Percentiles rank a stretch among this genome's conserved stretches.
These are phyloP conservation scores for Citrus trifoliata DNA, from an alignment of 345 rosid genomes.

Conservation along the genomic window DNA sequence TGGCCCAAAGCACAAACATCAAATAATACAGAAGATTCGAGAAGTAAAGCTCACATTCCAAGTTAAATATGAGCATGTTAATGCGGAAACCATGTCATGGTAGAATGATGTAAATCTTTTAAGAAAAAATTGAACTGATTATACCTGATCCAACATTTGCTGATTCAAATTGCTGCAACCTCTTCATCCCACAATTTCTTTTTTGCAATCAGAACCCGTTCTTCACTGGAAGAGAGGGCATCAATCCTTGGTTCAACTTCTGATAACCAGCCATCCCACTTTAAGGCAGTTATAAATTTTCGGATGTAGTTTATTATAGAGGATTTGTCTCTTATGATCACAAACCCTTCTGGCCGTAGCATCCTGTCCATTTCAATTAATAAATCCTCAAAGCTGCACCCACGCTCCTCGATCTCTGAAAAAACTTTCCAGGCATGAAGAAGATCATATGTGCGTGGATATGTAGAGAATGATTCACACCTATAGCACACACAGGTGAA, in stretches of 20 bases:
- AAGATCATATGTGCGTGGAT: conserved; percentile 92
- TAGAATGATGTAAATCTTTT: background rate
- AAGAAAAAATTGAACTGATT: background rate
- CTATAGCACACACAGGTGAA: conserved; percentile 31
- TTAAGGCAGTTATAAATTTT: conserved; percentile 54
- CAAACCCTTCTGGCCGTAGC: conserved; percentile 79
- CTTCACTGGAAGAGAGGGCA: conserved; percentile 57
- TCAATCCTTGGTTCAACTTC: conserved; percentile 75
- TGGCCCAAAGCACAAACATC: background rate
- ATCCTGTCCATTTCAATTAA: conserved; percentile 90
- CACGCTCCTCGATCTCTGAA: conserved; percentile 54
- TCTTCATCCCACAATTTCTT: conserved; percentile 60
- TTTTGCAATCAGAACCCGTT: conserved; percentile 72
- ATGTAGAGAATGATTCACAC: conserved; percentile 95
- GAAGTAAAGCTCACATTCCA: background rate
- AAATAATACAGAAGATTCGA: background rate
- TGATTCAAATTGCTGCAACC: conserved; percentile 15
- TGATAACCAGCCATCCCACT: conserved; percentile 84
- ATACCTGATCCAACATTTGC: conserved; percentile 6
- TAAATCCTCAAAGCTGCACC: conserved; percentile 76
- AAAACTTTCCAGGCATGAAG: conserved; percentile 85
- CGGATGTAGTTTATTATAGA: conserved; percentile 50
- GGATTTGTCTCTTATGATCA: conserved; percentile 78
- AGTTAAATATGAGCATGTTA: background rate
- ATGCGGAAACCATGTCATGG: background rate